Base-by-base conservation (phyloP, 2,329 filamentous ascomycete genomes). In the Ophiostoma sp. region DNA sequence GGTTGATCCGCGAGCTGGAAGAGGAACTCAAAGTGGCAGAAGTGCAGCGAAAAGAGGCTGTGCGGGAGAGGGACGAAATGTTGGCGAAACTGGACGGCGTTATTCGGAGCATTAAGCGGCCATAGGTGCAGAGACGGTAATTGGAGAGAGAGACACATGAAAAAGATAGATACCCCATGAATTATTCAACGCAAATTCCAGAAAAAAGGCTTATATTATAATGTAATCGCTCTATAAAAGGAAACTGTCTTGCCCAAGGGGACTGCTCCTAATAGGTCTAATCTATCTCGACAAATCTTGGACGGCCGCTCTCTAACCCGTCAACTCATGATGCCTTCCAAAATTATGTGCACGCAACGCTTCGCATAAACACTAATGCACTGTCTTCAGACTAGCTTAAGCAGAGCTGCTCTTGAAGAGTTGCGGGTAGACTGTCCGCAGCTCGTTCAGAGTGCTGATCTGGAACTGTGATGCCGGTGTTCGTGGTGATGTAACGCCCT, bases 341-440 rank as follows among this genome's bases (percentile, higher is more conserved):
- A 59, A 45, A 66, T 45, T 19, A 45, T 15, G 22, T 66, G 61
- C 61, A 66, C 12, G 22, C 5, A 28, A 42, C 57, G 31, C 57
- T 39, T 61, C 57, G 31, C 57, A 11, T 22, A 39, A 12, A 39
- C 31, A n/a, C 17, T 15, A 6, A 31, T 39, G 31, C 5, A n/a
- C 7, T n/a, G 5, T 6, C 36, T 1, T 5, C 9, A 12, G 1
- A 5, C 25, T 5, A 11, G 28, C 28, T 52, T 4, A 69, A 15
- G 28, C 28, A 55, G 45, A 17, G 45, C 45, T 33, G 36, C 48
- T 55, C 81, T 93, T 96, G 86, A 99, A 98, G 75, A 97, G 89
- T 73, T 97, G 90, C 0, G 96, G 94, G 77, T 95, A 98, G 12
- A 92, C 82, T 0, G 83, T 83, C 63, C 92, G 89, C 73, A 99